phyloP scores from a whole-genome alignment of 768 basidiomycete genomes.

The Exidia glandulosa region DNA sequence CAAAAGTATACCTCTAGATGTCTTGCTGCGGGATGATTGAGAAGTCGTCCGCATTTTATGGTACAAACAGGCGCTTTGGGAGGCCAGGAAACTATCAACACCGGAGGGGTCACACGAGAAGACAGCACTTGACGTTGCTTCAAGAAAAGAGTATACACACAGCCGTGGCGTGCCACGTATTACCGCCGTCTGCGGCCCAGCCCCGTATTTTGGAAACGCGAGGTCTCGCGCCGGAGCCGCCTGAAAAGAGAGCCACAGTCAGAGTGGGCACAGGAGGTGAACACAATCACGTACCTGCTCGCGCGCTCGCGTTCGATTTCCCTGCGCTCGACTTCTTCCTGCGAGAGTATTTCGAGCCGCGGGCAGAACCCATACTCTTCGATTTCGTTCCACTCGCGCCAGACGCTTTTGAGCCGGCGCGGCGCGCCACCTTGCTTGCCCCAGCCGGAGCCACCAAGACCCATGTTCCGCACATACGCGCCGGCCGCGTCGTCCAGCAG shows the following conservation, averaged over 20 bases:
- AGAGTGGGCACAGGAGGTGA: not conserved
- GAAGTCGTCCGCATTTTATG: no score
- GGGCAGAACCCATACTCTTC: constrained; percentile 70
- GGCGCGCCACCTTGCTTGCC: constrained; percentile 42
- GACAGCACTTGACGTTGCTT: no score
- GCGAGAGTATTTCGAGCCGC: constrained; percentile 70
- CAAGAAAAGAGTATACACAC: not conserved
- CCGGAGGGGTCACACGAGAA: no score
- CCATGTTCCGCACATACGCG: constrained; percentile 37
- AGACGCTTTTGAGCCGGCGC: constrained; percentile 73
- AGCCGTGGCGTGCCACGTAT: not conserved
- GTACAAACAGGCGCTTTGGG: no score
- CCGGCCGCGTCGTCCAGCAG: constrained; percentile 75
- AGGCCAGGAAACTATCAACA: no score
- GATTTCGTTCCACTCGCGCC: constrained; percentile 91
- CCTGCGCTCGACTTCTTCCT: constrained; percentile 85
- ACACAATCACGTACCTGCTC: constrained; percentile 43
- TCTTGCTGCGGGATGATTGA: no score
- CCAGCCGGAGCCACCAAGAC: constrained; percentile 69
- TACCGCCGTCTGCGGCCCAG: constrained; percentile 6
- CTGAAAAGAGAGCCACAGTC: constrained; percentile 19
- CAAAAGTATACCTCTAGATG: no score
- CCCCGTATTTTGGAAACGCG: constrained; percentile 42
- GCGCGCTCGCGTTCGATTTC: constrained; percentile 83
- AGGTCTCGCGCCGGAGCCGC: constrained; percentile 53